Percentiles rank a stretch among this genome's conserved stretches.
Conservation (phyloP, 805 yeast species). For the Pichia manshurica region DNA sequence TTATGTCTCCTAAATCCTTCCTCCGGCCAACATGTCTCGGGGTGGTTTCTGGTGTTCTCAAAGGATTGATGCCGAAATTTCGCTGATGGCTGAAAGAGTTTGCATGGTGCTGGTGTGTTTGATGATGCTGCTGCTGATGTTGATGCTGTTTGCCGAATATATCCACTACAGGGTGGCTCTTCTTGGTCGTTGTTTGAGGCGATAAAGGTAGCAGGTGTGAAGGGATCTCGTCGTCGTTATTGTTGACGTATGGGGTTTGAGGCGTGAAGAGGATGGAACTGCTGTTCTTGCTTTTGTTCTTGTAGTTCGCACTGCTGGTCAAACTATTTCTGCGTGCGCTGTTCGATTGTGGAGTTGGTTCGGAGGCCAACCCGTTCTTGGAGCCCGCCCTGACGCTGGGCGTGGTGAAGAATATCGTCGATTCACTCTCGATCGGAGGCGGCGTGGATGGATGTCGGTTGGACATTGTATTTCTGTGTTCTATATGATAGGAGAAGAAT, state of each 20-base stretch:
- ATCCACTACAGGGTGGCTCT: constrained; percentile 1
- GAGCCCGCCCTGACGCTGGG: neutral
- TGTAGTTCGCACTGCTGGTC: neutral
- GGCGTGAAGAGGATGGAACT: constrained; percentile 9
- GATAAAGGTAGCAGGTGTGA: constrained; percentile 6
- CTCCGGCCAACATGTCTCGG: constrained; percentile 11
- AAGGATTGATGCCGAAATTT: neutral
- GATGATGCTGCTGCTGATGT: neutral
- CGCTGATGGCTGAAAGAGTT: neutral
- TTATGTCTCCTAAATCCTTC: constrained; percentile 1
- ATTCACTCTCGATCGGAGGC: constrained; percentile 13
- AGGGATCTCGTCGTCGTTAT: neutral
- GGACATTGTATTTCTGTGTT: constrained; percentile 3
- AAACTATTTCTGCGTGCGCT: neutral
- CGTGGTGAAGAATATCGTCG: constrained; percentile 5
- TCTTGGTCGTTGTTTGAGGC: constrained; percentile 13
- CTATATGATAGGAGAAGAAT: neutral
- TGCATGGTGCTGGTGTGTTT: neutral
- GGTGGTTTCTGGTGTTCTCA: constrained; percentile 16
- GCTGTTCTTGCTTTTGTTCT: neutral
- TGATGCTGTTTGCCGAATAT: neutral
- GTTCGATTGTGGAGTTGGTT: too few species aligned
- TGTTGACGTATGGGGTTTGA: constrained; percentile 14
- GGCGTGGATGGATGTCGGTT: constrained; percentile 25
- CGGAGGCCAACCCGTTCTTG: neutral